Evolutionary conservation across 768 basidiomycete species (phyloP), one percentile per base, ranked within the genome.

Genomic region (Amanita muscaria): DNA sequence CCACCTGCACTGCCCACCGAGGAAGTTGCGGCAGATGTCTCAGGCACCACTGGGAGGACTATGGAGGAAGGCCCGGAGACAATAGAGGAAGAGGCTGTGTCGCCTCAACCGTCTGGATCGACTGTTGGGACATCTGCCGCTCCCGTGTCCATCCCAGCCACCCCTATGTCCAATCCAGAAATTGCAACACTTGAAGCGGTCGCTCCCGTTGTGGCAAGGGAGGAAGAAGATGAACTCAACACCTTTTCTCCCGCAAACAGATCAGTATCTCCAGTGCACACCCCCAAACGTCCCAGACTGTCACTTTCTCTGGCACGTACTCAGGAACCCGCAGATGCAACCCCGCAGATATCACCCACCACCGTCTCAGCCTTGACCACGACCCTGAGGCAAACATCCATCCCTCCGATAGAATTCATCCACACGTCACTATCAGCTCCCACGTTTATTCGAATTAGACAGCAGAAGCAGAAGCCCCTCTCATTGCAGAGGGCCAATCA

Each of bases 91-190:
- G 40, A 24, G 9, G 3, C 8, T 6, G 3, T 24, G 31, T 42
- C 46, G 19, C 46, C 46, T 27, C 39, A 25, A 35, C 30, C 21
- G n/a, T n/a, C 37, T 16, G 15, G 9, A 29, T 39, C 44, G 12
- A 36, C 24, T 16, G 29, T 15, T 16, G 36, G 29, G 29, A 39
- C 44, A 23, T 39, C 35, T 22, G 44, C 22, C 23, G 25, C 25
- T 9, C 44, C 29, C 22, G 27, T 25, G 29, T 39, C 37, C 10
- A 22, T 32, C 14, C 37, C 53, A 19, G 21, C 40, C 27, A 58
- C 59, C n/a, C 55, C 59, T 2, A 54, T 58, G 33, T 59, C 60
- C 19, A 59, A 56, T 48, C 60, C 61, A 10, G 59, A 58, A n/a
- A 63, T 61, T 31, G 57, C 57, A 14, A 40, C 51, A 8, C 32